Conservation (phyloP, 805 yeast species). For the Saccharomycopsis javanensis region DNA sequence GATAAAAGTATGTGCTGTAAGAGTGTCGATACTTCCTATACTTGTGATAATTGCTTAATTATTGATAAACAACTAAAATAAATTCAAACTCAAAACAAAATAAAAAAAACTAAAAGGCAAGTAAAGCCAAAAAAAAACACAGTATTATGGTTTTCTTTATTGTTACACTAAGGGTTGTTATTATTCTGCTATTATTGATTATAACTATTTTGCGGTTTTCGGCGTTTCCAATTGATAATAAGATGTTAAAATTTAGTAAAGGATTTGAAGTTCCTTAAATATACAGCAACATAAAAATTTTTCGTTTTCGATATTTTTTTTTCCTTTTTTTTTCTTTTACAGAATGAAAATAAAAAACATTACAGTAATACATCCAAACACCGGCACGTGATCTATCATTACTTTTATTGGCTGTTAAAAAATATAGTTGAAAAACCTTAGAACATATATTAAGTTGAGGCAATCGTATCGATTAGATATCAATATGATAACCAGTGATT, state of each 20-base stretch:
- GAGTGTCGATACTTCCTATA: neutral
- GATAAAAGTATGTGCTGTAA: neutral
- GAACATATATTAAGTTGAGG: too few relatives aligned
- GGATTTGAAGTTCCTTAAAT: neutral
- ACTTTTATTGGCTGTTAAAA: neutral
- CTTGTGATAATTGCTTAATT: neutral
- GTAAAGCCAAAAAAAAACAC: neutral
- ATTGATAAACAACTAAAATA: neutral
- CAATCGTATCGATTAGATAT: neutral
- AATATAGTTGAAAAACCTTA: too few relatives aligned
- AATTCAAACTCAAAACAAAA: neutral
- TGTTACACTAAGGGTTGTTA: neutral
- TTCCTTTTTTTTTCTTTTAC: neutral
- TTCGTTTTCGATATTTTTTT: neutral
- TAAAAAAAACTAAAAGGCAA: neutral
- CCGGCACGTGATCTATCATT: neutral
- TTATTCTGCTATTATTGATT: neutral
- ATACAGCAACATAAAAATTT: constrained; percentile 2
- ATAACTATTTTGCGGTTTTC: neutral
- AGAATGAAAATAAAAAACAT: neutral
- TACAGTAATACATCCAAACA: neutral
- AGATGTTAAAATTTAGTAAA: neutral
- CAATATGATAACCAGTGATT: neutral
- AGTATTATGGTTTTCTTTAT: neutral
- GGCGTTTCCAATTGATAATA: neutral